These are phyloP conservation scores for Citrullus colocynthis DNA, from an alignment of 306 rosid genomes.

Conservation along the genomic window DNA sequence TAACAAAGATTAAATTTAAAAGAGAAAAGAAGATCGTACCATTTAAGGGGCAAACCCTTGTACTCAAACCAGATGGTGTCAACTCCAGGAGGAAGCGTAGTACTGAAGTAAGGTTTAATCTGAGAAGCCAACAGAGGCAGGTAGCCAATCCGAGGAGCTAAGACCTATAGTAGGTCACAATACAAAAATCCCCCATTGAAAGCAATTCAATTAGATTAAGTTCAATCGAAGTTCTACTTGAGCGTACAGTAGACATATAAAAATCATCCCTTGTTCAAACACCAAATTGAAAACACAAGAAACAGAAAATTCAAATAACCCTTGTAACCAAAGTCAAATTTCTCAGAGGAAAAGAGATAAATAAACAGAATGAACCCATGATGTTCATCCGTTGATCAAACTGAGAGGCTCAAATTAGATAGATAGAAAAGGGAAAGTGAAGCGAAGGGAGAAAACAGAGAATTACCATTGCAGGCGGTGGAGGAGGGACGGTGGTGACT, in stretches of 20 bases:
- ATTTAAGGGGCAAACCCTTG: slow-evolving; percentile 82
- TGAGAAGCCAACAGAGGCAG: slow-evolving; percentile 70
- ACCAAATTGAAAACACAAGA: background rate
- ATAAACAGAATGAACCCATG: background rate
- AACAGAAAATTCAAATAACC: background rate
- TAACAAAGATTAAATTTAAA: background rate
- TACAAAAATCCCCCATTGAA: background rate
- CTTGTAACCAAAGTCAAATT: background rate
- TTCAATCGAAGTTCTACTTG: background rate
- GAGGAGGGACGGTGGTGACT: slow-evolving; percentile 80
- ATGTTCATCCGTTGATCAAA: background rate
- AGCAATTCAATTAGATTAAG: background rate
- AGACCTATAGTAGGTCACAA: slow-evolving; percentile 32
- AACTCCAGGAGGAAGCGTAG: slow-evolving; percentile 68
- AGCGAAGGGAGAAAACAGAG: background rate
- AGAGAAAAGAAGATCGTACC: slow-evolving; percentile 24
- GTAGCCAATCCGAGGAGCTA: slow-evolving; percentile 86
- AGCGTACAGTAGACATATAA: background rate
- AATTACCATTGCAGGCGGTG: slow-evolving; percentile 66
- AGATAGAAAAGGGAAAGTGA: background rate
- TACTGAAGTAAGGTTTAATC: slow-evolving; percentile 65
- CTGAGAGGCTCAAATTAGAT: background rate
- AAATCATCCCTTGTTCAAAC: background rate
- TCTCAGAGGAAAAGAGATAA: background rate
- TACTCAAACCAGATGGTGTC: slow-evolving; percentile 93